Evolutionary conservation across 768 basidiomycete species (phyloP), one percentile per base, ranked within the genome.

Genomic region (Lactarius indigo): DNA sequence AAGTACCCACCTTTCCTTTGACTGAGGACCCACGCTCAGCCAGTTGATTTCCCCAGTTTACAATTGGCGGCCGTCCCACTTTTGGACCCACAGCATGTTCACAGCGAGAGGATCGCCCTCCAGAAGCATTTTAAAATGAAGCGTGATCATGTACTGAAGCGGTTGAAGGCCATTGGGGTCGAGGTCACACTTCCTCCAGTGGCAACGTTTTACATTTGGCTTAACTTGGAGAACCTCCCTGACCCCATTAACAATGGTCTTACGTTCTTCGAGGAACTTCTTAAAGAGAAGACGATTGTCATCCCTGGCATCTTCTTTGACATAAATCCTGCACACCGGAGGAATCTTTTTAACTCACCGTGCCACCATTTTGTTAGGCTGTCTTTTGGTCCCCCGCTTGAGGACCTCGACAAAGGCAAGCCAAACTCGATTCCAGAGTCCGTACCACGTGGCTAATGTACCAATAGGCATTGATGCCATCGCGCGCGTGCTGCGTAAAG

Each of bases 161-260:
- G 96, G n/a, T 84, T 98, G 67, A 84, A 87, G 65, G 81, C 84
- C 44, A 83, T 98, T 64, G 89, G 87, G 54, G 82, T 97, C 28
- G 86, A 90, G 59, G 91, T 97, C 55, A 80, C 84, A 56, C 78
- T 91, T 63, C 89, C 90, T 50, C 94, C 92, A 7, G 80, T 79
- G 23, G 87, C 88, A 63, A 97, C 96, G 2, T 98, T 97, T 79
- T 97, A 98, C 77, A 87, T 97, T 74, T 97, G 96, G 94, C 84
- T 96, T 66, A 91, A 92, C 78, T 81, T 96, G 26, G 88, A 88
- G 74, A 82, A 81, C 63, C 83, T 97, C 57, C 90, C 92, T 10
- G 71, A 85, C 5, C 96, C 96, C 8, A 75, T 97, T 54, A 93
- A 94, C 79, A 93, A 92, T 72, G 95, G 95, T 23, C 79, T 97